Conservation (phyloP, 2,329 filamentous ascomycete species). For the Aspergillus hortae region DNA sequence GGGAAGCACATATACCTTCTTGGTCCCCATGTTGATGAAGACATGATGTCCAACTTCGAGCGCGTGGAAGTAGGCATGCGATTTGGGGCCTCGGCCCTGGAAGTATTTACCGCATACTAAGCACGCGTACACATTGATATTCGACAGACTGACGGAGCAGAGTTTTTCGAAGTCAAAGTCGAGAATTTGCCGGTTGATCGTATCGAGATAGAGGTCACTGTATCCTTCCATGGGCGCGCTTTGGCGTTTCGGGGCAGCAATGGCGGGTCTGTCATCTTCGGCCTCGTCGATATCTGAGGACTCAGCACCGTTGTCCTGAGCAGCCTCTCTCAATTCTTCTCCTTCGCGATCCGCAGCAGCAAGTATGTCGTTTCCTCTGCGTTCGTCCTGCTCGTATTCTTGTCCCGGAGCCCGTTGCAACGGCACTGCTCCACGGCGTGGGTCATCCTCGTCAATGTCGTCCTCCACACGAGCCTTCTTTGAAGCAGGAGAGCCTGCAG, state of each 20-base stretch:
- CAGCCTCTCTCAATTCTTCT: conserved; percentile 39
- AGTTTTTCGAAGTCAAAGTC: conserved; percentile 99
- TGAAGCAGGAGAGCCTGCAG: conserved; percentile 38
- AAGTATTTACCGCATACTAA: conserved; percentile 98
- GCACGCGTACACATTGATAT: conserved; percentile 98
- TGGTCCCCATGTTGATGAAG: conserved; percentile 85
- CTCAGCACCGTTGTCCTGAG: conserved; percentile 19
- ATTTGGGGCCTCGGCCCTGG: conserved; percentile 88
- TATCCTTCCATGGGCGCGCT: conserved; percentile 80
- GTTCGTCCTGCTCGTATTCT: conserved; percentile 34
- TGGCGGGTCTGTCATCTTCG: conserved; percentile 35
- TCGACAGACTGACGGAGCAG: conserved; percentile 91
- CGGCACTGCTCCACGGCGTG: conserved; percentile 22
- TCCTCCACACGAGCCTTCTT: conserved; percentile 45
- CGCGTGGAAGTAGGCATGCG: conserved; percentile 95
- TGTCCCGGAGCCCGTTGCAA: conserved; percentile 25
- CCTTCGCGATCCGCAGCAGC: conserved; percentile 70
- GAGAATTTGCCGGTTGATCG: conserved; percentile 85
- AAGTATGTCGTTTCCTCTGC: conserved; percentile 36
- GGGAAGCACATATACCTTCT: conserved; percentile 58
- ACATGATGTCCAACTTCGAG: conserved; percentile 95
- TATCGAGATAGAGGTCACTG: conserved; percentile 94
- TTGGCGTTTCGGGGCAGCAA: conserved; percentile 57
- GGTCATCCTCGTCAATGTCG: conserved; percentile 22
- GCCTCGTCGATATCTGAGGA: conserved; percentile 36